phyloP scores from a whole-genome alignment of 2,329 filamentous ascomycete genomes.

The Claviceps pazoutovae region DNA sequence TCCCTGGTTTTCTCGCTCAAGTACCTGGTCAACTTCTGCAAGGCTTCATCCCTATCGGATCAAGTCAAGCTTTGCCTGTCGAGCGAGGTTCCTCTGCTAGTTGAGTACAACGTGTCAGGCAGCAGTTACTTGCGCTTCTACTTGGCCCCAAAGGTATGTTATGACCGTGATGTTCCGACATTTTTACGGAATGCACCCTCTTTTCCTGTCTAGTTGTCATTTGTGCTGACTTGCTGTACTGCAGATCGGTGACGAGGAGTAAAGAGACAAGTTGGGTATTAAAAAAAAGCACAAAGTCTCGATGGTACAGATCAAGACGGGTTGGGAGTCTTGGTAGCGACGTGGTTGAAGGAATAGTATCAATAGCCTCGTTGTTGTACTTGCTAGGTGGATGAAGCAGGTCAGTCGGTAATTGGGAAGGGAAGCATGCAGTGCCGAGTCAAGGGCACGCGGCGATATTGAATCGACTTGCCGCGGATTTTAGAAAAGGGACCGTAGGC shows the following conservation, averaged over 20 bases:
- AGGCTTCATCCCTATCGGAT: constrained; percentile 71
- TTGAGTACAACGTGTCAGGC: constrained; percentile 73
- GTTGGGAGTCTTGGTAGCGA: not conserved
- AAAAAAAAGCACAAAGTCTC: not conserved
- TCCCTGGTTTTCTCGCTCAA: constrained; percentile 95
- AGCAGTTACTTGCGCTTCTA: constrained; percentile 94
- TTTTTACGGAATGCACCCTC: not conserved
- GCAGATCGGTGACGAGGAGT: constrained; percentile 28
- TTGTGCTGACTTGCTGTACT: not conserved
- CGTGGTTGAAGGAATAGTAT: no score
- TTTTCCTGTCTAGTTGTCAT: not conserved
- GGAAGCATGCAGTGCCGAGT: constrained; percentile 1
- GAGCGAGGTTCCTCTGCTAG: constrained; percentile 87
- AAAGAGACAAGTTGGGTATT: constrained; percentile 5
- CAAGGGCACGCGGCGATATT: not conserved
- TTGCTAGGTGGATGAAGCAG: constrained; percentile 1
- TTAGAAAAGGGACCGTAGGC: no score
- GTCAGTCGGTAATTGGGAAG: constrained; percentile 1
- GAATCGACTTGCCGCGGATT: not conserved
- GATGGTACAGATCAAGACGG: not conserved
- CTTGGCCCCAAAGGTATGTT: constrained; percentile 82
- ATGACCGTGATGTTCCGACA: not conserved
- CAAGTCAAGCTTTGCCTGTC: constrained; percentile 87
- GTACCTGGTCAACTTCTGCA: constrained; percentile 99
- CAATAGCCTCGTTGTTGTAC: not conserved